Conservation (phyloP, 495 filamentous ascomycete genomes). For the Hypoxylon crocopeplum region DNA sequence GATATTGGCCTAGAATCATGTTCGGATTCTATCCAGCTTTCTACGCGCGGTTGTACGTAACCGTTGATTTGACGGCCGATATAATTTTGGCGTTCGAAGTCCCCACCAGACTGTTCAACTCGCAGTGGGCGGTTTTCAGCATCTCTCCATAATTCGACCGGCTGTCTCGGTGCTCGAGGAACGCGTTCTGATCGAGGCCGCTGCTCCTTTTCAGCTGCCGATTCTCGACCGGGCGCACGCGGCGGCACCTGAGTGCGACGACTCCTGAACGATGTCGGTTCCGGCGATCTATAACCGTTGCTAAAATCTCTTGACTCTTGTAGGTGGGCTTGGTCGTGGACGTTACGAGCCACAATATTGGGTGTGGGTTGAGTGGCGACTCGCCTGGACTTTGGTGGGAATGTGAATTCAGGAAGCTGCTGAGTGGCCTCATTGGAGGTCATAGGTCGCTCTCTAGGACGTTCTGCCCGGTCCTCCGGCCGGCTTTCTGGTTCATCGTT, state of each 20-base stretch:
- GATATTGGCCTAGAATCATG: not conserved
- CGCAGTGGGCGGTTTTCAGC: slow-evolving; percentile 6
- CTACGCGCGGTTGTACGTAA: slow-evolving; percentile 21
- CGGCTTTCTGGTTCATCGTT: slow-evolving; percentile 11
- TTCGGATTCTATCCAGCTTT: slow-evolving; percentile 11
- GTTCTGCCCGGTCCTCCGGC: slow-evolving; percentile 5
- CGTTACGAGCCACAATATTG: slow-evolving; percentile 17
- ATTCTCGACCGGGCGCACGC: slow-evolving; percentile 16
- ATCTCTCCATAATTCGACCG: not conserved
- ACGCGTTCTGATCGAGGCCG: slow-evolving; percentile 27
- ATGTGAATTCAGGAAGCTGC: slow-evolving; percentile 30
- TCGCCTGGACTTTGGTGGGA: slow-evolving; percentile 21
- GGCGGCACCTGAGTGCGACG: slow-evolving; percentile 22
- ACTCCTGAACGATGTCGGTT: slow-evolving; percentile 16
- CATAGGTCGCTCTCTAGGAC: slow-evolving; percentile 8
- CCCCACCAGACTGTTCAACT: not conserved
- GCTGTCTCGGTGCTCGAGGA: slow-evolving; percentile 13
- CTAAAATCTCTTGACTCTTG: slow-evolving; percentile 17
- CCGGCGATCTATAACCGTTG: slow-evolving; percentile 14
- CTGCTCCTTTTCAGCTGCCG: slow-evolving; percentile 27
- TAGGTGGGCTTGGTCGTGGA: slow-evolving; percentile 18
- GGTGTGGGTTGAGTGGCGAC: slow-evolving; percentile 22
- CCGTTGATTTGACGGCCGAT: slow-evolving; percentile 6
- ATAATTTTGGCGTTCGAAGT: slow-evolving; percentile 4
- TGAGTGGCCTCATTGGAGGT: slow-evolving; percentile 12